Evolutionary conservation across 2,329 filamentous ascomycete genomes (phyloP).

Genomic region (Graphilbum fragrans): DNA sequence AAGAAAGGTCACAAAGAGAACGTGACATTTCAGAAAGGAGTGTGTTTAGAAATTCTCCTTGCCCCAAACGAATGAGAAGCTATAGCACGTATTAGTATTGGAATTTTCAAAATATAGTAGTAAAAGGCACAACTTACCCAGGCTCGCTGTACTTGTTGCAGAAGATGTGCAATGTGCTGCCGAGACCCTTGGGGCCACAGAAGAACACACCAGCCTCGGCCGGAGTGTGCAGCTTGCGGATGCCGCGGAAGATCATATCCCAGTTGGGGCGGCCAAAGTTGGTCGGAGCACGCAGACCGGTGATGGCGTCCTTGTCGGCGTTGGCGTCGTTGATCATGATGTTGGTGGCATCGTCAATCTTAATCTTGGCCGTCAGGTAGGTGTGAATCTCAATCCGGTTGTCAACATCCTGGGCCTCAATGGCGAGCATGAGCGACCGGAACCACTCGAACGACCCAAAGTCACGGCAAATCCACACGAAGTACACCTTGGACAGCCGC

Average conservation of each 20-base stretch:
- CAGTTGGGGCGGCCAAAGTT: slow-evolving; percentile 82
- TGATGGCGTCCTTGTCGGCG: slow-evolving; percentile 74
- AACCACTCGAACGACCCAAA: slow-evolving; percentile 89
- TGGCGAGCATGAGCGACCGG: slow-evolving; percentile 68
- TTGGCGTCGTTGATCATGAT: slow-evolving; percentile 90
- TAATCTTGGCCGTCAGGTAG: slow-evolving; percentile 79
- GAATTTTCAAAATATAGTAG: slow-evolving; percentile 8
- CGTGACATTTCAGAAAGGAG: background rate
- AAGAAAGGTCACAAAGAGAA: background rate
- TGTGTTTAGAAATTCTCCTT: slow-evolving; percentile 54
- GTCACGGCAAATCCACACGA: slow-evolving; percentile 86
- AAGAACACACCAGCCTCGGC: slow-evolving; percentile 72
- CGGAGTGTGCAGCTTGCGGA: slow-evolving; percentile 65
- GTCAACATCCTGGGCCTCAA: slow-evolving; percentile 75
- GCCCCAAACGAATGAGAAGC: slow-evolving; percentile 56
- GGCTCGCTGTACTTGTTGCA: slow-evolving; percentile 84
- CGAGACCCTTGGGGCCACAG: slow-evolving; percentile 71
- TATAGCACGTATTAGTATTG: slow-evolving; percentile 16
- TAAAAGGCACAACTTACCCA: slow-evolving; percentile 41
- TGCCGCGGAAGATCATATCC: slow-evolving; percentile 80
- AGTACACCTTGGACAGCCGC: slow-evolving; percentile 74
- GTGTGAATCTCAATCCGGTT: slow-evolving; percentile 83
- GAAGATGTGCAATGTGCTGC: slow-evolving; percentile 65
- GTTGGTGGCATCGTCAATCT: slow-evolving; percentile 74
- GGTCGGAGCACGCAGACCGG: slow-evolving; percentile 67